These are phyloP conservation scores for Cephalotrichum gorgonifer DNA, from an alignment of 2,329 filamentous ascomycete species.

Conservation along the genomic window DNA sequence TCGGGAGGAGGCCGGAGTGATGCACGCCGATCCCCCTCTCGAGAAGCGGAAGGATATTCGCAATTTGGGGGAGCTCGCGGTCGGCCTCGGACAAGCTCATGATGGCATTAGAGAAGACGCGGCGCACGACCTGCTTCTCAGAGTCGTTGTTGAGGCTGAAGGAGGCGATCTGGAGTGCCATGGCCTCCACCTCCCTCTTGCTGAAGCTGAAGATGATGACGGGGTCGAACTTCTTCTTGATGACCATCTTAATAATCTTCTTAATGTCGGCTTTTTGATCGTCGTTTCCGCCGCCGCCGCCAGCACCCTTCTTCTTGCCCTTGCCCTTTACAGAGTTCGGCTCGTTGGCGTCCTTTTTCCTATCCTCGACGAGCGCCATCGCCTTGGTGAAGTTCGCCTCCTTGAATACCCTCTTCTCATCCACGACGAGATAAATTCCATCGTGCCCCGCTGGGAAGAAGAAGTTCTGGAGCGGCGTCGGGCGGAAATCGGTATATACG, in stretches of 20 bases:
- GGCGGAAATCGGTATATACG: conserved; percentile 96
- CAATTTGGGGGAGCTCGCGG: conserved; percentile 77
- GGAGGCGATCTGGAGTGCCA: conserved; percentile 76
- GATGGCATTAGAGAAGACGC: conserved; percentile 89
- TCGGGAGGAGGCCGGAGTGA: conserved; percentile 89
- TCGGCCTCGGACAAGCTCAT: conserved; percentile 89
- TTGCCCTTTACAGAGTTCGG: conserved; percentile 45
- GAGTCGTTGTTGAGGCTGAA: conserved; percentile 94
- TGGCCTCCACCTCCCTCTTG: conserved; percentile 89
- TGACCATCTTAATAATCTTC: conserved; percentile 98
- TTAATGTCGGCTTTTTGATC: conserved; percentile 72
- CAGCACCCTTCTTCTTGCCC: conserved; percentile 83
- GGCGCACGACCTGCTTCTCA: conserved; percentile 87
- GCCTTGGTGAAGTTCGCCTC: conserved; percentile 97
- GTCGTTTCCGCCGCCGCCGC: conserved; percentile 73
- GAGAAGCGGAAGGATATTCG: conserved; percentile 78
- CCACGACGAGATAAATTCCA: conserved; percentile 87
- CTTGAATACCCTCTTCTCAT: conserved; percentile 92
- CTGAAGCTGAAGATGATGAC: conserved; percentile 99
- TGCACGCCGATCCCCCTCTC: conserved; percentile 93
- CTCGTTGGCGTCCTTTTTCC: conserved; percentile 74
- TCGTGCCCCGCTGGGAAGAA: conserved; percentile 90
- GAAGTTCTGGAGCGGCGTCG: conserved; percentile 93
- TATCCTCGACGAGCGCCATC: conserved; percentile 82
- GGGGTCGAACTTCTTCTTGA: conserved; percentile 93